Percentiles rank a stretch among this genome's conserved stretches.
These are phyloP conservation scores for Trichosporon sp. DNA, from an alignment of 1,284 basidiomycete species.

Conservation along the genomic window DNA sequence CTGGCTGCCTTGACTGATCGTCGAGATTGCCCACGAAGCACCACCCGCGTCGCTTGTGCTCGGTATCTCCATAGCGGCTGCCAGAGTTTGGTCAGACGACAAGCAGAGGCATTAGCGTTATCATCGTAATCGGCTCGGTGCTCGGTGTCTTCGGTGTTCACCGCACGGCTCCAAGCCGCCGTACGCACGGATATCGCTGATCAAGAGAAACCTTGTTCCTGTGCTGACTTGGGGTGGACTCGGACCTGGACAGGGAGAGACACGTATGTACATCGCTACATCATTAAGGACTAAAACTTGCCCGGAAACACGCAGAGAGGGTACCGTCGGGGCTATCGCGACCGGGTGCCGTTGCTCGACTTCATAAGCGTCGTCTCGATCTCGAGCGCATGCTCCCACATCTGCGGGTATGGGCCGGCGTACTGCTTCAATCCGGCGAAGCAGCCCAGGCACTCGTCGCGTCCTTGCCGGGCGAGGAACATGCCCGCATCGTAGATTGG, in stretches of 20 bases:
- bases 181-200: conserved; percentile 6
- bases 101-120: background rate
- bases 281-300: background rate
- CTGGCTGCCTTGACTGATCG: too few relatives aligned
- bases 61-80: too few relatives aligned
- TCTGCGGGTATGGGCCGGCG: conserved; percentile 67
- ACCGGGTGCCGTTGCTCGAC: background rate
- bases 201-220: background rate
- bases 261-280: background rate
- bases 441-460: conserved; percentile 77
- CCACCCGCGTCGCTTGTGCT: too few relatives aligned
- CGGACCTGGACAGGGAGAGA: background rate
- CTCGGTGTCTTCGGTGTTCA: background rate
- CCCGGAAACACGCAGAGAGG: background rate
- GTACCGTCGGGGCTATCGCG: background rate
- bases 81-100: too few relatives aligned
- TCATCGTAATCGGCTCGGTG: background rate
- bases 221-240: background rate
- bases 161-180: background rate
- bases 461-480: conserved; percentile 75
- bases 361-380: conserved; percentile 40
- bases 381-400: conserved; percentile 72
- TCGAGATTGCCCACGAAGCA: too few relatives aligned
- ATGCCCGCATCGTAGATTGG: conserved; percentile 78
- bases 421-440: conserved; percentile 84